Evolutionary conservation across 2,329 filamentous ascomycete species (phyloP).

Genomic region (Diatrype stigma): DNA sequence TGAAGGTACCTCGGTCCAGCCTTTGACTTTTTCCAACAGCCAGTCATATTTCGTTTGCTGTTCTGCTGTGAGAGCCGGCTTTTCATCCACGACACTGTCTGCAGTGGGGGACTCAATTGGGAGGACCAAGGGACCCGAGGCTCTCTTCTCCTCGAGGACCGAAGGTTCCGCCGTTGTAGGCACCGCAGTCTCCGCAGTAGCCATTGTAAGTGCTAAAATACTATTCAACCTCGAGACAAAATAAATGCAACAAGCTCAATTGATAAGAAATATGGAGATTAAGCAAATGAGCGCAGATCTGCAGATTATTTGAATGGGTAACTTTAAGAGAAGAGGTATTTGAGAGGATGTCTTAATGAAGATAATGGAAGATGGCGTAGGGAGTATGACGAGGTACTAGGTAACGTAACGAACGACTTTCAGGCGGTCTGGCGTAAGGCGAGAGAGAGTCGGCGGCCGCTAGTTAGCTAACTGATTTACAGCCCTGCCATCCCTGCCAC

Average conservation of each 20-base stretch:
- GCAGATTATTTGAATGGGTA: too few relatives aligned
- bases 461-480: not conserved
- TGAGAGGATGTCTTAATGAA: not conserved
- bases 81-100: constrained; percentile 51
- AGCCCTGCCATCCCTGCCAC: too few relatives aligned
- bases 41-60: constrained; percentile 78
- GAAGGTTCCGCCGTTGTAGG: constrained; percentile 7
- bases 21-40: constrained; percentile 65
- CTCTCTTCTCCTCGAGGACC: constrained; percentile 18
- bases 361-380: not conserved
- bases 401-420: not conserved
- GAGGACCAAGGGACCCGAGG: constrained; percentile 35
- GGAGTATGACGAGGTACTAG: too few relatives aligned
- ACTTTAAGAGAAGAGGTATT: too few relatives aligned
- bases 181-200: constrained; percentile 10
- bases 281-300: too few relatives aligned
- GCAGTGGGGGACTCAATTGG: constrained; percentile 57
- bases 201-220: constrained; percentile 8
- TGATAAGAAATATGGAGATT: too few relatives aligned
- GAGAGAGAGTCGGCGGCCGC: not conserved
- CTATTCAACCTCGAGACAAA: not conserved
- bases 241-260: too few relatives aligned
- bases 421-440: not conserved
- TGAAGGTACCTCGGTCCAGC: constrained; percentile 64
- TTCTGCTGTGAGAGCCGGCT: constrained; percentile 63